phyloP scores from a whole-genome alignment of 768 basidiomycete species.

The Suillus fuscotomentosus region DNA sequence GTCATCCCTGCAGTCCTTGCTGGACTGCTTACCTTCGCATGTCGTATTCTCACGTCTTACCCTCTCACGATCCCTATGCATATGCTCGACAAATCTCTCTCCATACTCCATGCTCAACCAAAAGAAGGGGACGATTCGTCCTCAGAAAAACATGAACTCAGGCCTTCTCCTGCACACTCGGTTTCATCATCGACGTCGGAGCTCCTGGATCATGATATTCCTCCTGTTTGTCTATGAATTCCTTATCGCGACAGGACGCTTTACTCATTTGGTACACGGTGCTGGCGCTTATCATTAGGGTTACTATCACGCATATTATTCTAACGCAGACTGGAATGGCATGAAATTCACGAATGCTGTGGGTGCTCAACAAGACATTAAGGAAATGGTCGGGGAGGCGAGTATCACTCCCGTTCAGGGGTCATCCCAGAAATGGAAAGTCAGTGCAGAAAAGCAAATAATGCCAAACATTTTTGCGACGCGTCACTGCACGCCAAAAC shows the following conservation, averaged over 20 bases:
- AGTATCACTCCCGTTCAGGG: slow-evolving; percentile 15
- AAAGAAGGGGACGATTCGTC: slow-evolving; percentile 26
- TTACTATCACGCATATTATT: slow-evolving; percentile 39
- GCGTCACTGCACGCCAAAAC: slow-evolving; percentile 47
- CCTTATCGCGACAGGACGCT: slow-evolving; percentile 31
- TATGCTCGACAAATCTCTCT: slow-evolving; percentile 34
- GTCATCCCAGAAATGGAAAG: slow-evolving; percentile 18
- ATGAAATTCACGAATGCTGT: slow-evolving; percentile 14
- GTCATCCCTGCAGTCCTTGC: slow-evolving; percentile 26
- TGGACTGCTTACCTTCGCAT: slow-evolving; percentile 46
- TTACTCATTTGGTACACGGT: slow-evolving; percentile 45
- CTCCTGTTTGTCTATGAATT: slow-evolving; percentile 53
- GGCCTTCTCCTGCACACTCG: slow-evolving; percentile 22
- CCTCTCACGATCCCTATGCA: slow-evolving; percentile 51
- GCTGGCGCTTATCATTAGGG: slow-evolving; percentile 46
- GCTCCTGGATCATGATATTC: slow-evolving; percentile 31
- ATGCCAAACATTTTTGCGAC: slow-evolving; percentile 53
- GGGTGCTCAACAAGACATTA: slow-evolving; percentile 1
- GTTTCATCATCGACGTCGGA: slow-evolving; percentile 26
- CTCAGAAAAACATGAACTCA: slow-evolving; percentile 29
- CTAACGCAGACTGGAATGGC: slow-evolving; percentile 29
- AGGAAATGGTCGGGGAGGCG: neutral
- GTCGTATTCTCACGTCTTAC: slow-evolving; percentile 45
- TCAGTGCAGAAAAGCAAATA: slow-evolving; percentile 28
- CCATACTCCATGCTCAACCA: slow-evolving; percentile 32